A percentile compares a stretch with the other conserved stretches of the same genome.
Conservation (phyloP, 176 grass and related monocot species). For the Oryza nivara region DNA sequence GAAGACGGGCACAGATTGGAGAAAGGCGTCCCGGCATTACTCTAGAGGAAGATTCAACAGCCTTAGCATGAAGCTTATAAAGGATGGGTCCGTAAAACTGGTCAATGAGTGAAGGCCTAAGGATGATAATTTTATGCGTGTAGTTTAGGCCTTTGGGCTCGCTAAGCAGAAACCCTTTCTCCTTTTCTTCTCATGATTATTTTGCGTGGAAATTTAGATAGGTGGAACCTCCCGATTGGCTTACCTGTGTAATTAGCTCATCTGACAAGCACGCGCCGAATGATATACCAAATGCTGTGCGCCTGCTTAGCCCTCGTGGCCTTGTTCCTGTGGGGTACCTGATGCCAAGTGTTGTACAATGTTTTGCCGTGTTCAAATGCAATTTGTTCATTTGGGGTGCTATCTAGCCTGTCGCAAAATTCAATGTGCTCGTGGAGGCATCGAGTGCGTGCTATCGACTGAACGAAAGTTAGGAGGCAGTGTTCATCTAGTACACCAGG, state of each 20-base stretch:
- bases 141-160: slow-evolving; percentile 55
- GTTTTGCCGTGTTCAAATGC: slow-evolving; percentile 50
- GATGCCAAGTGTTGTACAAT: slow-evolving; percentile 53
- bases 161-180: slow-evolving; percentile 34
- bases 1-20: slow-evolving; percentile 99
- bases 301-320: slow-evolving; percentile 12
- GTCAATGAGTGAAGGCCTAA: slow-evolving; percentile 57
- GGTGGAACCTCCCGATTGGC: slow-evolving; percentile 40
- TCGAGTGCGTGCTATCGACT: neutral
- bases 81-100: slow-evolving; percentile 93
- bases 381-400: slow-evolving; percentile 41
- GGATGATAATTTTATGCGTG: slow-evolving; percentile 40
- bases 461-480: slow-evolving; percentile 15
- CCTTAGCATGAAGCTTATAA: slow-evolving; percentile 95
- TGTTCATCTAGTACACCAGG: slow-evolving; percentile 1
- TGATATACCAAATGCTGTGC: slow-evolving; percentile 39
- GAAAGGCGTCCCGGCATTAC: slow-evolving; percentile 98
- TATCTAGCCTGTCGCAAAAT: slow-evolving; percentile 1
- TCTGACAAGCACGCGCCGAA: slow-evolving; percentile 31
- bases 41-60: slow-evolving; percentile 99
- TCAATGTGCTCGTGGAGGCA: neutral
- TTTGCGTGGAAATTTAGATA: slow-evolving; percentile 72
- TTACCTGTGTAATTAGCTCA: slow-evolving; percentile 90
- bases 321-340: slow-evolving; percentile 27
- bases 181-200: slow-evolving; percentile 44